These are phyloP conservation scores for Parietaria judaica DNA, from an alignment of 306 rosid genomes.

Conservation along the genomic window DNA sequence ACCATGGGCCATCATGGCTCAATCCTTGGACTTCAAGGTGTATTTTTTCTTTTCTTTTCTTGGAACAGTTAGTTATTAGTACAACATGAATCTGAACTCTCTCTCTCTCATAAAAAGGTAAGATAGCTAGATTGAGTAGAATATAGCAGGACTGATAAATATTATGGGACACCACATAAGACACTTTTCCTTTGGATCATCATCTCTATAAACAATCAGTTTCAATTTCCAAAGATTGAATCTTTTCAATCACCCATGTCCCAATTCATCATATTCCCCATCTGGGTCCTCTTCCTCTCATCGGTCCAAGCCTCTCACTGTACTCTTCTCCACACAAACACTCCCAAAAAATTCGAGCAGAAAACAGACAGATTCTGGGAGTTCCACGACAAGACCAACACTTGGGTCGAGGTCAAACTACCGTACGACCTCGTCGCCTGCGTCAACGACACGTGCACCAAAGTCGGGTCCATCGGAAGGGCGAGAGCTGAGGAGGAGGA, in stretches of 20 bases:
- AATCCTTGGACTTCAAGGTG: no score
- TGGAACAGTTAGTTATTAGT: neutral
- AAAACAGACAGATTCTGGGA: slow-evolving; percentile 78
- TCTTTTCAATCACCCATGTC: slow-evolving; percentile 17
- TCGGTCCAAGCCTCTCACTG: slow-evolving; percentile 14
- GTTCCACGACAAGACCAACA: slow-evolving; percentile 54
- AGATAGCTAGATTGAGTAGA: slow-evolving; percentile 17
- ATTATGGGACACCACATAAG: slow-evolving; percentile 24
- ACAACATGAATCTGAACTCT: neutral
- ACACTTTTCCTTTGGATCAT: slow-evolving; percentile 15
- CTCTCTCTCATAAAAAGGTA: neutral
- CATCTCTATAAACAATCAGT: no score
- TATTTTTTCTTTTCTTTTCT: neutral
- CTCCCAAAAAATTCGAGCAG: slow-evolving; percentile 45
- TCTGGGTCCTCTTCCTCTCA: slow-evolving; percentile 32
- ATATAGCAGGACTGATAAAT: slow-evolving; percentile 11
- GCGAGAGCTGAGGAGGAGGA: slow-evolving; percentile 23
- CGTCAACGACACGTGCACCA: slow-evolving; percentile 33
- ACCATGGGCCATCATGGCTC: no score
- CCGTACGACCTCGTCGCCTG: slow-evolving; percentile 64
- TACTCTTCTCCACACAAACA: slow-evolving; percentile 33
- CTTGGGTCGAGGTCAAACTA: slow-evolving; percentile 72
- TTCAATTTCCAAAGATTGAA: no score
- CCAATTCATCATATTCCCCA: slow-evolving; percentile 31
- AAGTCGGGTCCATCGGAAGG: slow-evolving; percentile 30